phyloP scores from a whole-genome alignment of 2,329 filamentous ascomycete species.

The Pleurostoma richardsiae region DNA sequence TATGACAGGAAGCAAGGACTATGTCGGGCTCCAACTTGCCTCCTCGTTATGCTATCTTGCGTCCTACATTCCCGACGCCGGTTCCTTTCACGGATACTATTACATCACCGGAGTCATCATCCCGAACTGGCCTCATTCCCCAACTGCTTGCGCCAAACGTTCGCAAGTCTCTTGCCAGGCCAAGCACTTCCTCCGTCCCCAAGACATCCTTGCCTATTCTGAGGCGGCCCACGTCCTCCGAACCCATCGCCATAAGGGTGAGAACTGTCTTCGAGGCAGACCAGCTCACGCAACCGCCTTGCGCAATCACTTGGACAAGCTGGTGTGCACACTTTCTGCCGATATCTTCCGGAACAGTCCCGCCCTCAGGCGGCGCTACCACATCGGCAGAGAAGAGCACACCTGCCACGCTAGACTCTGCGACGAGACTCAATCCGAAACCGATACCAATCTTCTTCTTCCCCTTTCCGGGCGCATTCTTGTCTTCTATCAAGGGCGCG shows the following conservation, averaged over 20 bases:
- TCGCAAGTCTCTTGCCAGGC: conserved; percentile 76
- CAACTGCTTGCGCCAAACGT: conserved; percentile 88
- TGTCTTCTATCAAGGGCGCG: conserved; percentile 50
- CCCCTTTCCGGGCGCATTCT: conserved; percentile 38
- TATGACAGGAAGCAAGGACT: background rate
- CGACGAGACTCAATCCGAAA: conserved; percentile 85
- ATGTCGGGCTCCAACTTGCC: too few species aligned
- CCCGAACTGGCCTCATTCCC: conserved; percentile 73
- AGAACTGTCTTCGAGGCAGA: conserved; percentile 71
- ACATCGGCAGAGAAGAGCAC: conserved; percentile 87
- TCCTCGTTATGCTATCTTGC: conserved; percentile 64
- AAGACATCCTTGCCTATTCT: conserved; percentile 77
- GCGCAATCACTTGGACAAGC: conserved; percentile 74
- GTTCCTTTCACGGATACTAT: conserved; percentile 87
- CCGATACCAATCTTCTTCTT: conserved; percentile 75
- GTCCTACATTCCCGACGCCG: conserved; percentile 90
- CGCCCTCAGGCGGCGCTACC: conserved; percentile 68
- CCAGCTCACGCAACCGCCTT: conserved; percentile 75
- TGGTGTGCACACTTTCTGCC: conserved; percentile 86
- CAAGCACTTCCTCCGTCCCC: conserved; percentile 73
- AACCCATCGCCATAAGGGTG: conserved; percentile 95
- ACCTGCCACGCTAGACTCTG: conserved; percentile 78
- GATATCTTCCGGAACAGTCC: conserved; percentile 82
- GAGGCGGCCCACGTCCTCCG: conserved; percentile 87
- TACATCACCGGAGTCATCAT: conserved; percentile 65